Conservation (phyloP, 2,329 filamentous ascomycete species). For the Fusarium sp. region DNA sequence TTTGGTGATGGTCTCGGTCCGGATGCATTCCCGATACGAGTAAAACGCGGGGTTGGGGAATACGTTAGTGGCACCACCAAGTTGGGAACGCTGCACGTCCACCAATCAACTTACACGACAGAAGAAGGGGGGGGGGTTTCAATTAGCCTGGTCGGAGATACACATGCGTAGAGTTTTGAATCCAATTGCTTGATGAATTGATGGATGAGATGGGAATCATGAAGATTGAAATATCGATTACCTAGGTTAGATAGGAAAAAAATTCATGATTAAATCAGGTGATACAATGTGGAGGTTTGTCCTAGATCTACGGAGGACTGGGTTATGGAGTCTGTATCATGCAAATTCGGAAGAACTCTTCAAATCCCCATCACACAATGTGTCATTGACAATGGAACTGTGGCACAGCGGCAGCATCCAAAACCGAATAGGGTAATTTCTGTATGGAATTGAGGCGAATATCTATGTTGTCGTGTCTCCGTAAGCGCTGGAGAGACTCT, state of each 20-base stretch:
- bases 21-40: slow-evolving; percentile 23
- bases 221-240: background rate
- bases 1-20: slow-evolving; percentile 22
- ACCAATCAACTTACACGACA: slow-evolving; percentile 47
- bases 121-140: background rate
- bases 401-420: slow-evolving; percentile 19
- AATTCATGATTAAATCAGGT: slow-evolving; percentile 5
- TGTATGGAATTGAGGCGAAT: background rate
- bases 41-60: slow-evolving; percentile 36
- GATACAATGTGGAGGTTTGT: slow-evolving; percentile 3
- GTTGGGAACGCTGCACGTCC: slow-evolving; percentile 21
- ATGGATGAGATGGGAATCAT: background rate
- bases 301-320: background rate
- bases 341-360: slow-evolving; percentile 2
- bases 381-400: slow-evolving; percentile 8
- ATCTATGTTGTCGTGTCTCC: background rate
- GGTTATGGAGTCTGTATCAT: slow-evolving; percentile 3
- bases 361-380: slow-evolving; percentile 4
- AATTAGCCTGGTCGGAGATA: slow-evolving; percentile 5
- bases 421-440: background rate
- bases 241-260: background rate
- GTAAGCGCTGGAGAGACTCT: background rate
- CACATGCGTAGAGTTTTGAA: background rate
- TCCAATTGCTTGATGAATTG: background rate
- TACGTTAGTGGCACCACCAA: slow-evolving; percentile 5